phyloP scores from a whole-genome alignment of 495 filamentous ascomycete genomes.

The Bacidia rubella region DNA sequence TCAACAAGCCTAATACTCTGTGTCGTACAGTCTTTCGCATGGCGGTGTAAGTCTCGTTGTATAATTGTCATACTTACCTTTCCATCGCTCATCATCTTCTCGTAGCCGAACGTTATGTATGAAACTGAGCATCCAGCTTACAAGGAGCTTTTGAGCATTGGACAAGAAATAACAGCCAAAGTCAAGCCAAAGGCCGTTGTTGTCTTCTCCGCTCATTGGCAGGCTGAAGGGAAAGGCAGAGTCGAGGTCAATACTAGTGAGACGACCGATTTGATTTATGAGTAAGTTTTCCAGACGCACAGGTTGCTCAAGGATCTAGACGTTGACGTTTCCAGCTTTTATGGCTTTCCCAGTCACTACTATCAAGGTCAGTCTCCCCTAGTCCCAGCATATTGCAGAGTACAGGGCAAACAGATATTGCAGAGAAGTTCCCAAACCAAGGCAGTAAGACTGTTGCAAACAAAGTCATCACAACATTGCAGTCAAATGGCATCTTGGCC shows the following conservation, averaged over 20 bases:
- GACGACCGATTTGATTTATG: slow-evolving; percentile 64
- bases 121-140: slow-evolving; percentile 62
- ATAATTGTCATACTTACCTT: not conserved
- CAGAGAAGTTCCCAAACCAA: slow-evolving; percentile 43
- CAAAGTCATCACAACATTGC: slow-evolving; percentile 46
- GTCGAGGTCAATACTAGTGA: slow-evolving; percentile 64
- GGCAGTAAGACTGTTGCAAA: slow-evolving; percentile 55
- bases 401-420: not conserved
- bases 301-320: not conserved
- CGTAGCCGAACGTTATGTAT: slow-evolving; percentile 62
- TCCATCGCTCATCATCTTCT: not conserved
- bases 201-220: slow-evolving; percentile 84
- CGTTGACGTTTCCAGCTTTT: slow-evolving; percentile 40
- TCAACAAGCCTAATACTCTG: no score
- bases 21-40: slow-evolving; percentile 51
- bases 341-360: slow-evolving; percentile 57
- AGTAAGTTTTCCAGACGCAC: slow-evolving; percentile 35
- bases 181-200: slow-evolving; percentile 71
- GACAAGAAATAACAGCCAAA: slow-evolving; percentile 64
- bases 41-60: slow-evolving; percentile 46
- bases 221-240: slow-evolving; percentile 38
- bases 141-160: slow-evolving; percentile 50
- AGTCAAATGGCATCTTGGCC: slow-evolving; percentile 47
- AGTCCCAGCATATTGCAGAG: not conserved
- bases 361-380: slow-evolving; percentile 22